phyloP scores from a whole-genome alignment of 2,329 filamentous ascomycete species.

The Fusarium buharicum region DNA sequence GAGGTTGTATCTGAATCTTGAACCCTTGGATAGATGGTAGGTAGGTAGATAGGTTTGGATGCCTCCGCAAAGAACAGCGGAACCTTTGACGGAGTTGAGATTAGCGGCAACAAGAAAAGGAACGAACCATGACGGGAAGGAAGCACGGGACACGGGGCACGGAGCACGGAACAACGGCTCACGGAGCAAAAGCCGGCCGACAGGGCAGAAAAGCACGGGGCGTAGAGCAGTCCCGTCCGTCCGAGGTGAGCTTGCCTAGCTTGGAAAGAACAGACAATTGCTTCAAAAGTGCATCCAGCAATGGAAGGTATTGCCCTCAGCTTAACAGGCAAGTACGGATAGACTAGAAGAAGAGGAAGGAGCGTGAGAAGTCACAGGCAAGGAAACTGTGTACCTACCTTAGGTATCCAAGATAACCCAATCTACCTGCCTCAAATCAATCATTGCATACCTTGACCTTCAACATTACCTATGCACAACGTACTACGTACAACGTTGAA shows the following conservation, averaged over 20 bases:
- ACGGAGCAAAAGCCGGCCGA: conserved; percentile 36
- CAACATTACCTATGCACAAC: conserved; percentile 23
- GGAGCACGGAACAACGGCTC: conserved; percentile 24
- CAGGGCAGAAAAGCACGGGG: conserved; percentile 32
- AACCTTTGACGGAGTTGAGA: conserved; percentile 11
- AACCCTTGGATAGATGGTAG: too few species aligned
- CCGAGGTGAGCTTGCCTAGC: conserved; percentile 16
- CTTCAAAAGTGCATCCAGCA: conserved; percentile 8
- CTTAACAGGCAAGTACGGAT: background rate
- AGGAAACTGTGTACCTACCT: too few species aligned
- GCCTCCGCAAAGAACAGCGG: background rate
- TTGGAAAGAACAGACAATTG: conserved; percentile 31
- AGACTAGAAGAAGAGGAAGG: conserved; percentile 12
- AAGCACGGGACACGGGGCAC: conserved; percentile 26
- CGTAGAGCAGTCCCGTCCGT: conserved; percentile 15
- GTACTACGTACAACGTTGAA: background rate
- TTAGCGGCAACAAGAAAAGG: conserved; percentile 20
- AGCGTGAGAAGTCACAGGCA: background rate
- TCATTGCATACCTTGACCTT: background rate
- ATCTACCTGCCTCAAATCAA: background rate
- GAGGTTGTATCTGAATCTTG: background rate
- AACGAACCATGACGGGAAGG: conserved; percentile 31
- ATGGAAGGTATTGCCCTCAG: background rate
- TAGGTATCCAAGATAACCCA: too few species aligned
- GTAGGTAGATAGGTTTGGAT: background rate